phyloP scores from a whole-genome alignment of 805 yeast genomes.

The Candida fluviatilis region DNA sequence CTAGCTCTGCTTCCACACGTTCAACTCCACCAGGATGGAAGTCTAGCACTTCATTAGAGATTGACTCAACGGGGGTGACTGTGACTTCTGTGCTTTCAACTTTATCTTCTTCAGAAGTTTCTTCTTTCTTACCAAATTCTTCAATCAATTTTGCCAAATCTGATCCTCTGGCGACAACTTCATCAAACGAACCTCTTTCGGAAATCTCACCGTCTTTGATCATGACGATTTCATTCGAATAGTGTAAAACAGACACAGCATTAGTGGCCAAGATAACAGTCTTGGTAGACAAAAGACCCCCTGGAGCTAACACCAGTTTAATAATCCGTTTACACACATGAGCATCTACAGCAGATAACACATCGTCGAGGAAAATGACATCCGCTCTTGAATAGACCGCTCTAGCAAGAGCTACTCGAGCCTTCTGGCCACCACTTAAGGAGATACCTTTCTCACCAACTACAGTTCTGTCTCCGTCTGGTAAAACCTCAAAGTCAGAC shows the following conservation, averaged over 20 bases:
- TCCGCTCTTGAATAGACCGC: slow-evolving; percentile 39
- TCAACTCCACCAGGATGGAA: background rate
- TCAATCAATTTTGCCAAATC: slow-evolving; percentile 4
- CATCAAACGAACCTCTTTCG: slow-evolving; percentile 43
- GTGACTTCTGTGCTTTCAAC: background rate
- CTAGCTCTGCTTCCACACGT: background rate
- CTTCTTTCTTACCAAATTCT: slow-evolving; percentile 4
- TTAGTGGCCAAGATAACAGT: slow-evolving; percentile 37
- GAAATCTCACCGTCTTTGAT: slow-evolving; percentile 24
- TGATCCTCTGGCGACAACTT: slow-evolving; percentile 21
- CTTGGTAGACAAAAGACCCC: slow-evolving; percentile 29
- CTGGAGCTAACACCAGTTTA: slow-evolving; percentile 24
- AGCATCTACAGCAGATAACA: slow-evolving; percentile 39
- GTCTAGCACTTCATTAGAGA: background rate
- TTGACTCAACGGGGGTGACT: background rate
- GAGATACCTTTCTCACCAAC: slow-evolving; percentile 43
- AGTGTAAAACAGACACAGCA: slow-evolving; percentile 30
- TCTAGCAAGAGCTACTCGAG: slow-evolving; percentile 36
- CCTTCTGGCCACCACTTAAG: slow-evolving; percentile 41
- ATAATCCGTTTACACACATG: slow-evolving; percentile 37
- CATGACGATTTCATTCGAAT: slow-evolving; percentile 28
- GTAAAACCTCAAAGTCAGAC: slow-evolving; percentile 29
- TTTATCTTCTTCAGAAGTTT: background rate
- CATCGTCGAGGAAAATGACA: slow-evolving; percentile 34
- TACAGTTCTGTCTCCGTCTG: slow-evolving; percentile 36